These are phyloP conservation scores for Phoma sp. DNA, from an alignment of 2,329 filamentous ascomycete species.

Conservation along the genomic window DNA sequence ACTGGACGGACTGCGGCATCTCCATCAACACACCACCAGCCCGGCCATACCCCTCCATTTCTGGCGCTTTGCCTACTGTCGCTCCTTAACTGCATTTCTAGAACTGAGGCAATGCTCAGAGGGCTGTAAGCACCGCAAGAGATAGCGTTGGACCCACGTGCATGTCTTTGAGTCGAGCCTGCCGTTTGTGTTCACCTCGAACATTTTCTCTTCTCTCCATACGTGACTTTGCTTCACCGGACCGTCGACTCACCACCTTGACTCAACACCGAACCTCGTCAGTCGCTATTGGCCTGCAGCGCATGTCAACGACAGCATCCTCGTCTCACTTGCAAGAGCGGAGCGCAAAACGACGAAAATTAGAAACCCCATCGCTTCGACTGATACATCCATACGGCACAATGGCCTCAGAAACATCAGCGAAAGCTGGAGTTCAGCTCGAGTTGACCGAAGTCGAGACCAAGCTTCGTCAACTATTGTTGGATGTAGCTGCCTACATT, in stretches of 20 bases:
- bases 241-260: constrained; percentile 10
- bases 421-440: constrained; percentile 47
- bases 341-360: constrained; percentile 43
- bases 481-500: constrained; percentile 80
- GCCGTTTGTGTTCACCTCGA: constrained; percentile 37
- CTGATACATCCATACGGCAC: constrained; percentile 35
- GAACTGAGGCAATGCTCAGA: neutral
- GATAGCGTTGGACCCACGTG: constrained; percentile 22
- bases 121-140: constrained; percentile 3
- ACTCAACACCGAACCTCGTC: constrained; percentile 4
- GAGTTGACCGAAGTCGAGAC: constrained; percentile 74
- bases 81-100: constrained; percentile 6
- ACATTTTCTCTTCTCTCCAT: constrained; percentile 31
- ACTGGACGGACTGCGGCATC: constrained; percentile 39
- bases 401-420: constrained; percentile 34
- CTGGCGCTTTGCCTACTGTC: constrained; percentile 7
- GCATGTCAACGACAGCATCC: constrained; percentile 40
- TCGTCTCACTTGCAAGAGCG: constrained; percentile 34
- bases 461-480: constrained; percentile 75
- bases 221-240: constrained; percentile 26
- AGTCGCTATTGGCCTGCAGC: constrained; percentile 20
- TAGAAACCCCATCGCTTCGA: constrained; percentile 23
- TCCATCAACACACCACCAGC: constrained; percentile 31
- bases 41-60: constrained; percentile 16
- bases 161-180: constrained; percentile 41